A percentile compares a stretch with the other conserved stretches of the same genome.
phyloP scores from a whole-genome alignment of 2,329 filamentous ascomycete genomes.

The Fusarium sp. region DNA sequence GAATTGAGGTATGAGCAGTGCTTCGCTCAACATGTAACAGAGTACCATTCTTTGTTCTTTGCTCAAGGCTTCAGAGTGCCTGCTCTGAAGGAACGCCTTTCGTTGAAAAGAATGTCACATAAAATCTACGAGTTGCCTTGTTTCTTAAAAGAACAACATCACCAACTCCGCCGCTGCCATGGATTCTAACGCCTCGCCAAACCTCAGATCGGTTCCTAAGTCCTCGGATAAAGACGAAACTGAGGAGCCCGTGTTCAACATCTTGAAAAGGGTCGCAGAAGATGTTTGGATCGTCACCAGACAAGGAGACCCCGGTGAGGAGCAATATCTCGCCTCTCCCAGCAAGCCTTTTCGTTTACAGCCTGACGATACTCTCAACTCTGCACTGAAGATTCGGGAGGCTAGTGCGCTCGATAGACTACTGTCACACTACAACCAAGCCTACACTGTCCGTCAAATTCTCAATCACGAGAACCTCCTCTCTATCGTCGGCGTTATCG shows the following conservation, averaged over 20 bases:
- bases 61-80: neutral
- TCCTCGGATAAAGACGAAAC: neutral
- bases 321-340: slow-evolving; percentile 47
- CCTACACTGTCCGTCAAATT: slow-evolving; percentile 47
- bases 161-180: slow-evolving; percentile 8
- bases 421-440: slow-evolving; percentile 40
- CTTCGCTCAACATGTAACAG: slow-evolving; percentile 6
- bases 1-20: slow-evolving; percentile 9
- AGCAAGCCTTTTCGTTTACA: slow-evolving; percentile 21
- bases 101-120: neutral
- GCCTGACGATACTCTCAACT: slow-evolving; percentile 1
- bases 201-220: neutral
- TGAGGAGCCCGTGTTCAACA: slow-evolving; percentile 39
- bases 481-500: slow-evolving; percentile 53
- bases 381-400: slow-evolving; percentile 26
- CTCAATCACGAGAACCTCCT: slow-evolving; percentile 62
- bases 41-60: slow-evolving; percentile 36
- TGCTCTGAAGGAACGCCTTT: neutral
- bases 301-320: slow-evolving; percentile 43
- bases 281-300: slow-evolving; percentile 47
- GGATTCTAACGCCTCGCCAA: slow-evolving; percentile 3
- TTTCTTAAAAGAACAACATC: slow-evolving; percentile 1
- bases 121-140: slow-evolving; percentile 1
- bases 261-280: slow-evolving; percentile 44
- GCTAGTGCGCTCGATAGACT: slow-evolving; percentile 37